Evolutionary conservation across 495 filamentous ascomycete genomes (phyloP), one percentile per base, ranked within the genome.

Genomic region (Trichodelitschia bisporula): DNA sequence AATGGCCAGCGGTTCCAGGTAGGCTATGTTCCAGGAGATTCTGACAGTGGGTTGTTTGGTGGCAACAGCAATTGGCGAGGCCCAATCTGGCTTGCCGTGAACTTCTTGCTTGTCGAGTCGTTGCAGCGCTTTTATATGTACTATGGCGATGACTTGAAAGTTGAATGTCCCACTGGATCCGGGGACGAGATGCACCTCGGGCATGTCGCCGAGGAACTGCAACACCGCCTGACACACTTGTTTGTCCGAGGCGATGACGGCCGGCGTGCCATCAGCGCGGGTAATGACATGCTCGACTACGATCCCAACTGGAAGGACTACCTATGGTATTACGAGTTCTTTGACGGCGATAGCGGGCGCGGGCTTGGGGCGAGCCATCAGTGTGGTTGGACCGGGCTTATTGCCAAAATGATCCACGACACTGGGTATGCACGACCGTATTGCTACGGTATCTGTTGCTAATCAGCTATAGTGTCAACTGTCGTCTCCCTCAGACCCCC

Each of bases 31-130:
- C 71, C 86, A 4, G 86, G 84, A 11, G 86, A 95, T 45, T 92
- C 84, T 1, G 79, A 93, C 54, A 86, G 76, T 40, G 70, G 75
- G 2, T 61, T 95, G 9, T 95, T 95, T 42, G 84, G 84, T 23
- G 84, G 84, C 18, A 95, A 95, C 60, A 90, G 79, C 51, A 95
- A 95, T 52, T 95, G 84, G 84, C 66, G 84, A 40, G 64, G 72
- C 2, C 84, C 86, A 0, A 83, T 92, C 41, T 95, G 84, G 84
- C 58, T 93, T 16, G 86, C 79, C 38, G 80, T 91, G 51, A 95
- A 95, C 43, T 91, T 91, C 57, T 56, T 95, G 27, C 66, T 95
- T 10, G 72, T 95, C 33, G 84, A 95, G 48, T 83, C 80, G 2
- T 59, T 92, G 3, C 72, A 83, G 32, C 66, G 84, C 19, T 93